Conservation (phyloP, 208 protist genomes). For the Acanthamoeba lenticulata region DNA sequence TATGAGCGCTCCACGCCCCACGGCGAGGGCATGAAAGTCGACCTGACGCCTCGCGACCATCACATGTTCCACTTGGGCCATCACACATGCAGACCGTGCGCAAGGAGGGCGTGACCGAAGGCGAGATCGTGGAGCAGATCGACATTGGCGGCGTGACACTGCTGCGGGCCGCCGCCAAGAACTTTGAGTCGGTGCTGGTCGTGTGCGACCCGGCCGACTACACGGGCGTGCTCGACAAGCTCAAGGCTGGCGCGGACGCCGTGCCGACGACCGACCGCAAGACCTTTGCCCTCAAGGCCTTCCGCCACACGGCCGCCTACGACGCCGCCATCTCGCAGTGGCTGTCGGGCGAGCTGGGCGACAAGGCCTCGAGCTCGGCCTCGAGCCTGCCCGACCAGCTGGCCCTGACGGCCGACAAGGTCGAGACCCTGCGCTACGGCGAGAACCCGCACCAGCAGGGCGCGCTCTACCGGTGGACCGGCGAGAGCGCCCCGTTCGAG, state of each 20-base stretch:
- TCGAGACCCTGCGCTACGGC: conserved; percentile 80
- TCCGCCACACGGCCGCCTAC: conserved; percentile 82
- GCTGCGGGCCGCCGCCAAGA: conserved; percentile 85
- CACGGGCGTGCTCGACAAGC: conserved; percentile 58
- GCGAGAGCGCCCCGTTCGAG: conserved; percentile 21
- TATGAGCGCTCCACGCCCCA: background rate
- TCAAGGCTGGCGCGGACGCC: background rate
- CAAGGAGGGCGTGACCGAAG: conserved; percentile 70
- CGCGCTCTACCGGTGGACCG: conserved; percentile 59
- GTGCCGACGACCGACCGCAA: conserved; percentile 72
- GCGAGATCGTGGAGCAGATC: conserved; percentile 85
- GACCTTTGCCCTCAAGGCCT: conserved; percentile 79
- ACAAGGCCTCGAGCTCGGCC: background rate
- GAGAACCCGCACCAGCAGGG: conserved; percentile 86
- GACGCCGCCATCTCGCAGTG: conserved; percentile 83
- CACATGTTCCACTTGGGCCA: background rate
- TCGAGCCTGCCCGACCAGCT: background rate
- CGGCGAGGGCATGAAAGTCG: background rate
- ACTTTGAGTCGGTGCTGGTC: conserved; percentile 82
- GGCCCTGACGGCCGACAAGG: conserved; percentile 66
- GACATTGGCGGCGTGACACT: conserved; percentile 87
- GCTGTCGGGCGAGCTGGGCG: conserved; percentile 47
- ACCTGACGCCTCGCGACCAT: background rate
- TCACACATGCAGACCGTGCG: conserved; percentile 67
- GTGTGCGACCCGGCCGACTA: conserved; percentile 84